These are phyloP conservation scores for Favolaschia claudopus DNA, from an alignment of 768 basidiomycete species.

Conservation along the genomic window DNA sequence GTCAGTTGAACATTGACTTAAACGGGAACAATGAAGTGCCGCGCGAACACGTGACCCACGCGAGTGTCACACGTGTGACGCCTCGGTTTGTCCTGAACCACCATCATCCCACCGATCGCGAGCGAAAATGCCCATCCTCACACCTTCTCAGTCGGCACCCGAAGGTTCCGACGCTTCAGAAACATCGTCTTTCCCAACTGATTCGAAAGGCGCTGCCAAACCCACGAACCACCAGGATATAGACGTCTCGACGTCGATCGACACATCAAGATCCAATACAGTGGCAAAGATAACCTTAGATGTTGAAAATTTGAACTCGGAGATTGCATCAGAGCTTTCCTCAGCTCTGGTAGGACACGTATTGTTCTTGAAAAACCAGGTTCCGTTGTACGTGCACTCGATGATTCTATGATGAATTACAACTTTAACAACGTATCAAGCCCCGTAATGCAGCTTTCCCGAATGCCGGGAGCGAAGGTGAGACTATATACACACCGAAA, in stretches of 20 bases:
- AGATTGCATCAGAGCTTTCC: constrained; percentile 70
- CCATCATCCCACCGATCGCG: background rate
- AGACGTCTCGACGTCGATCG: background rate
- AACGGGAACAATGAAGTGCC: too few relatives aligned
- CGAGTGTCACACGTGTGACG: too few relatives aligned
- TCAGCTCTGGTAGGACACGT: constrained; percentile 71
- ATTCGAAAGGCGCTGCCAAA: background rate
- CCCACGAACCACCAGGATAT: background rate
- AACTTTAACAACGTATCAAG: constrained; percentile 39
- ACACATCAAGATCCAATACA: background rate
- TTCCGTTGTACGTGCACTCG: constrained; percentile 69
- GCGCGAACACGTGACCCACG: too few relatives aligned
- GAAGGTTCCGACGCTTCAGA: background rate
- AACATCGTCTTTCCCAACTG: background rate
- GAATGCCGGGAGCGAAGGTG: constrained; percentile 60
- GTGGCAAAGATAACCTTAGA: constrained; percentile 58
- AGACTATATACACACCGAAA: too few relatives aligned
- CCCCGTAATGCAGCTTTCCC: constrained; percentile 69
- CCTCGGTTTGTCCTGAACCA: background rate
- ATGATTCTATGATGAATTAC: background rate
- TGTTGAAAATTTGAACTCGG: constrained; percentile 58
- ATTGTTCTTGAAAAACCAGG: constrained; percentile 79
- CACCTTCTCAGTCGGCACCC: background rate
- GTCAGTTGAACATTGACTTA: too few relatives aligned
- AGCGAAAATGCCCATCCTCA: constrained; percentile 14